These are phyloP conservation scores for Suillus subluteus DNA, from an alignment of 768 basidiomycete genomes.

Conservation along the genomic window DNA sequence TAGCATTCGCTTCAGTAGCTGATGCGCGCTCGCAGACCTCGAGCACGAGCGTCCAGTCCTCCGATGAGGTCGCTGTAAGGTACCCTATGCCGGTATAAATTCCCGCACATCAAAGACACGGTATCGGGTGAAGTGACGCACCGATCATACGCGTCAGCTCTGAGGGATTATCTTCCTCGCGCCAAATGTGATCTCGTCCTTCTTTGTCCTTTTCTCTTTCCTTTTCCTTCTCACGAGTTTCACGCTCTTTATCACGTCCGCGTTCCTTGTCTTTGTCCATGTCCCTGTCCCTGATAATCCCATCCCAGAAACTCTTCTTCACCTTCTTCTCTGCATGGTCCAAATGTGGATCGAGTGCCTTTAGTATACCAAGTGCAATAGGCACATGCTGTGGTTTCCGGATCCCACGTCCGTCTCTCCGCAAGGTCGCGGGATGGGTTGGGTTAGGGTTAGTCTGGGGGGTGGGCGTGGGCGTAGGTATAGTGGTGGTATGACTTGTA, in stretches of 20 bases:
- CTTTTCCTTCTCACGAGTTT: constrained; percentile 19
- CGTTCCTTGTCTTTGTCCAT: constrained; percentile 34
- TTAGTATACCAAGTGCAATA: constrained; percentile 57
- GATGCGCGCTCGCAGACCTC: constrained; percentile 88
- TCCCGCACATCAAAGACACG: background rate
- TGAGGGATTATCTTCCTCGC: constrained; percentile 50
- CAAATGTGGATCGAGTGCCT: constrained; percentile 60
- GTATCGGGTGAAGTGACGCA: constrained; percentile 29
- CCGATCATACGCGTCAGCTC: constrained; percentile 77
- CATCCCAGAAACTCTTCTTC: constrained; percentile 59
- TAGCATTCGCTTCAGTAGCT: constrained; percentile 68
- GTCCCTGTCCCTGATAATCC: constrained; percentile 39
- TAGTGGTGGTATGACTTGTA: constrained; percentile 23
- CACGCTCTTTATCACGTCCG: constrained; percentile 16
- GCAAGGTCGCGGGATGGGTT: constrained; percentile 23
- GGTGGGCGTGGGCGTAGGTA: background rate
- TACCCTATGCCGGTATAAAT: constrained; percentile 48
- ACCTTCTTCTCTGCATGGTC: constrained; percentile 24
- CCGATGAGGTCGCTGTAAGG: constrained; percentile 74
- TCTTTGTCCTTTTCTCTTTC: constrained; percentile 42
- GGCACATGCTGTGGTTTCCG: constrained; percentile 29
- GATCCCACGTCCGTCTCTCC: constrained; percentile 28
- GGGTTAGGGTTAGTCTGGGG: constrained; percentile 21
- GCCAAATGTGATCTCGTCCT: constrained; percentile 29
- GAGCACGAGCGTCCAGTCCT: constrained; percentile 81